phyloP scores from a whole-genome alignment of 177 flowering plant species.

The Vitis hybrid region DNA sequence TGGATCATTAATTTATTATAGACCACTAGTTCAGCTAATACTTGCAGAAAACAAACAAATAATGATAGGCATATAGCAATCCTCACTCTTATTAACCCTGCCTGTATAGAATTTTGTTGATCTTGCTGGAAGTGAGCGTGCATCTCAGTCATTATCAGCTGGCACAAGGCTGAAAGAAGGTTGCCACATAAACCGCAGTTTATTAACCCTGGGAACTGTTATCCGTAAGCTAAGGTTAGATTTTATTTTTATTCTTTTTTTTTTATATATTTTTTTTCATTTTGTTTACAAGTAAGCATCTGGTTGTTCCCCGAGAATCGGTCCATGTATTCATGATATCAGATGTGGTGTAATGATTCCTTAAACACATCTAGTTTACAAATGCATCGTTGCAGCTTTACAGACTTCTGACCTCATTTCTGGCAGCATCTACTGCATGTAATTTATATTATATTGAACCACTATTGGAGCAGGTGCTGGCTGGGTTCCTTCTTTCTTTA shows the following conservation, averaged over 20 bases:
- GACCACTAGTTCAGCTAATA: neutral
- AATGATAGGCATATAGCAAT: neutral
- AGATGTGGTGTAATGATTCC: too few species aligned
- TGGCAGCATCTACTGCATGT: too few species aligned
- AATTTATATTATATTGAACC: too few species aligned
- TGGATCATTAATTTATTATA: slow-evolving; percentile 2
- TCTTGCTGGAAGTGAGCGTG: slow-evolving; percentile 98
- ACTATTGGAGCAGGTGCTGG: too few species aligned
- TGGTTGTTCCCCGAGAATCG: neutral
- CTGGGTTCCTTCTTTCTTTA: too few species aligned
- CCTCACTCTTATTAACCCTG: too few species aligned
- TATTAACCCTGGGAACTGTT: slow-evolving; percentile 90
- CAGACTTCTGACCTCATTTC: too few species aligned
- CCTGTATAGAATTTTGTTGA: slow-evolving; percentile 84
- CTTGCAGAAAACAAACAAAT: neutral
- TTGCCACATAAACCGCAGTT: slow-evolving; percentile 95
- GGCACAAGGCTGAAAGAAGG: slow-evolving; percentile 96
- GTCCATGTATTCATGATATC: too few species aligned
- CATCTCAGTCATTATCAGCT: slow-evolving; percentile 82
- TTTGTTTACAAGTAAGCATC: neutral
- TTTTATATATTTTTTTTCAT: neutral
- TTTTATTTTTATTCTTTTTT: neutral
- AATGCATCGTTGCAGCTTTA: too few species aligned
- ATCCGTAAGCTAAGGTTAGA: slow-evolving; percentile 89
- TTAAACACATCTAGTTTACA: neutral